Evolutionary conservation across 257 asterid species (phyloP), one percentile per base, ranked within the genome.

Genomic region (Agastache rugosa): DNA sequence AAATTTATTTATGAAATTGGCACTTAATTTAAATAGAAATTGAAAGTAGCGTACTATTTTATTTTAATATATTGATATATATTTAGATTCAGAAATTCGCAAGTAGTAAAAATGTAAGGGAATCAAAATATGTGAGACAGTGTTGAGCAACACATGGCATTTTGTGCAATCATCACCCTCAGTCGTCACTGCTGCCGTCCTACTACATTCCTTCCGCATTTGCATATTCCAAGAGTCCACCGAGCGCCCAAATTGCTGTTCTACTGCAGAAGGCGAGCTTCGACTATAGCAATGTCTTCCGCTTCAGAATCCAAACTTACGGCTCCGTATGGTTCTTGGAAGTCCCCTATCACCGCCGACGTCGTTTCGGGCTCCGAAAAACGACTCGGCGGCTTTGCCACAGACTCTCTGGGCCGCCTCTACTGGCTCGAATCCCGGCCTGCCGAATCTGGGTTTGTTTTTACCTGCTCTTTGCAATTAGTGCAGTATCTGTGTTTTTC

Each of bases 321-420:
- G 54, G 86, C 95, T 37, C 96, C 97, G 3, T 94, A 88, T 42
- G 99, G 99, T 70, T 92, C 99, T 0, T 94, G 99, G 99, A 92
- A 86, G 85, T 94, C 99, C 27, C 96, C 97, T 15, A 89, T 94
- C 84, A 90, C 97, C 15, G 83, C 99, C 34, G 97, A 90, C 77
- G 34, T 92, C 29, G 96, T 89, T 54, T 87, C 99, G 39, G 97
- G 93, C 47, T 81, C 97, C 22, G 85, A 39, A 11, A 87, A 76
- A 73, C 83, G 96, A 19, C 92, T 94, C 25, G 99, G 96, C 42
- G 97, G 99, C 69, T 84, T 88, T 25, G 72, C 84, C 3, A 75
- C 81, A 1, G 97, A 89, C 78, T 84, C 97, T 27, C 44, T 39
- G 8, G 96, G 96, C 62, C 86, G 78, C 72, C 96, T 94, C 54